Evolutionary conservation across 257 asterid species (phyloP).

Genomic region (Mentha longifolia): DNA sequence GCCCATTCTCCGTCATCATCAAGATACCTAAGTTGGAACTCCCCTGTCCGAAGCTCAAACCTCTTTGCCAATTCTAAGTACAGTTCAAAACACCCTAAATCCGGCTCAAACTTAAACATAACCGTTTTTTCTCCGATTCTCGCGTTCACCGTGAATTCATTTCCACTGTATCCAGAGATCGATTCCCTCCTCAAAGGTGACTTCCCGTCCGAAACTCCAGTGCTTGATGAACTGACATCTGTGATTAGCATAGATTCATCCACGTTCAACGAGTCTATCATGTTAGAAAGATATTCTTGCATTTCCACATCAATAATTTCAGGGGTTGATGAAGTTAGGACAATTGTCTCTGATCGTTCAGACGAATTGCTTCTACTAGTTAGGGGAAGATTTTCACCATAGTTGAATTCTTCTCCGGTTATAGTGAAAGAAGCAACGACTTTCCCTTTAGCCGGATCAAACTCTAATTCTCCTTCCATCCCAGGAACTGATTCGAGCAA

Average conservation of each 20-base stretch:
- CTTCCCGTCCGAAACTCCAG: slow-evolving; percentile 40
- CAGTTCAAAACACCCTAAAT: slow-evolving; percentile 51
- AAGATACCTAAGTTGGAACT: slow-evolving; percentile 67
- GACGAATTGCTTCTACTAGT: slow-evolving; percentile 10
- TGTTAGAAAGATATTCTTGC: slow-evolving; percentile 41
- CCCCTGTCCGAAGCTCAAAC: slow-evolving; percentile 52
- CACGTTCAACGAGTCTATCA: slow-evolving; percentile 55
- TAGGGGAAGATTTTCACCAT: slow-evolving; percentile 23
- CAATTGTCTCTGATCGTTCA: slow-evolving; percentile 16
- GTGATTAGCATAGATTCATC: slow-evolving; percentile 46
- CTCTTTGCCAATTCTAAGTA: slow-evolving; percentile 70
- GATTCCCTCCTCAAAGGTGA: slow-evolving; percentile 29
- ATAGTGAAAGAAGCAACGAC: neutral
- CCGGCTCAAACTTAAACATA: slow-evolving; percentile 63
- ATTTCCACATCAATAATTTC: slow-evolving; percentile 37
- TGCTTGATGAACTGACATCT: slow-evolving; percentile 53
- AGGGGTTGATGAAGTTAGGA: slow-evolving; percentile 31
- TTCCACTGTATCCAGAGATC: slow-evolving; percentile 37
- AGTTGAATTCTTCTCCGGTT: slow-evolving; percentile 34
- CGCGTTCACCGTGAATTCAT: slow-evolving; percentile 59
- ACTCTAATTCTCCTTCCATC: slow-evolving; percentile 61
- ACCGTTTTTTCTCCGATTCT: slow-evolving; percentile 57
- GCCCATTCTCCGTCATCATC: slow-evolving; percentile 87
- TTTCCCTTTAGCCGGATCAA: slow-evolving; percentile 43
- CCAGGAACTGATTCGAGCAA: slow-evolving; percentile 66